Evolutionary conservation across 1,139 yeast species (phyloP), one percentile per base, ranked within the genome.

Genomic region (Hyphopichia fennica): DNA sequence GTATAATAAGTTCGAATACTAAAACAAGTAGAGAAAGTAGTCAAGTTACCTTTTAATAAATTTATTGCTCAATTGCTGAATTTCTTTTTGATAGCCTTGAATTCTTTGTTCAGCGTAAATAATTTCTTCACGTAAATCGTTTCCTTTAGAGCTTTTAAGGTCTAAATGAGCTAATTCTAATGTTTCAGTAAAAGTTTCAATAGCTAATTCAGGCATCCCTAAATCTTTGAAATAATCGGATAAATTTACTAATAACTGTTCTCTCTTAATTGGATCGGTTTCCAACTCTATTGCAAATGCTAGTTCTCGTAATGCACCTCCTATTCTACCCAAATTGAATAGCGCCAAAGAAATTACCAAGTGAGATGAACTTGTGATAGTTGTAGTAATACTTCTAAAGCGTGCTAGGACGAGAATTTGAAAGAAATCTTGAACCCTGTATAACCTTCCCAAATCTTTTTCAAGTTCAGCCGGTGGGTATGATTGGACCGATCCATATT

Each of bases 231-330:
- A 58, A 17, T 54, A 46, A 10, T 44, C 36, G 14, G 50, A 42
- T 32, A 63, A 43, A 32, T 53, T 49, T 14, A 38, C 22, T 7
- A 63, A 47, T 19, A 55, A 48, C 36, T 52, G 39, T 17, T 52
- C 52, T 36, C 57, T 46, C 18, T 52, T 54, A 6, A 35, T 37
- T 0, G 45, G 41, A 37, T 49, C 48, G 13, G 45, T 35, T 36
- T 62, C 62, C 23, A 51, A 40, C 42, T 66, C 72, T 9, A 64
- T 57, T 1, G 62, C 54, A 13, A 65, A 33, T 1, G 67, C 55
- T 15, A 63, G 42, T 41, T 63, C 63, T 25, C 70, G 44, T 15
- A 64, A 46, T 0, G 61, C 66, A 4, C 58, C 58, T 10, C 51
- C 51, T 10, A 50, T 38, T 20, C 72, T 44, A 0, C 70, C 69